Evolutionary conservation across 192 early-diverging fungal genomes (phyloP), one percentile per base, ranked within the genome.

Genomic region (Paraglomus brasilianum): DNA sequence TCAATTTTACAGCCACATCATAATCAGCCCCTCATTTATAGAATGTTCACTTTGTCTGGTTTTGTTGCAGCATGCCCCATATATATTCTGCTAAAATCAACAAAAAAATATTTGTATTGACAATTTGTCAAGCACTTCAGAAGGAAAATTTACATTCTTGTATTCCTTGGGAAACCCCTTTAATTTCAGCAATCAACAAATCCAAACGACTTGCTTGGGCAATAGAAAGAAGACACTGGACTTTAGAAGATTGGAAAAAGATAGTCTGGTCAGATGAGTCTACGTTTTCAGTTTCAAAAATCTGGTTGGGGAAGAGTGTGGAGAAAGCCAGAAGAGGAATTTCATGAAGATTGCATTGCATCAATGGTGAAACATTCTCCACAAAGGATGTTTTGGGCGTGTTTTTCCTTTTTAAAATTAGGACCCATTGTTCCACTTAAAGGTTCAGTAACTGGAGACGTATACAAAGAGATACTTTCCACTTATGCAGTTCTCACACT

Each of bases 381-480:
- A 8, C 7, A 22, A 10, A 14, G 52, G 22, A 53, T 53, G 52
- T 53, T 53, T 53, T 53, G 52, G 52, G 52, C n/a, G 19, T 53
- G 52, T 22, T 53, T 53, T 53, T 53, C 52, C 7, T n/a, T 14
- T 8, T 17, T 19, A 10, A 22, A 22, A 7, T 10, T 53, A 17
- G 52, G 52, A 53, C 52, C 52, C 7, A 6, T 53, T 17, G 52
- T 53, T 21, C 52, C 52, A 10, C 19, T 53, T n/a, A 8, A 7
- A 19, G 52, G n/a, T 19, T n/a, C 52, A 10, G 52, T 21, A 53
- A 53, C 52, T 10, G 52, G 52, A n/a, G 8, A 9, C 7, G 22
- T 22, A 21, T 21, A 53, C n/a, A 22, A 8, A 7, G 22, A 9
- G 6, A 17, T 53, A 7, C n/a, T 53, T 10, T 22, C 7, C 8